Percentiles rank a stretch among this genome's conserved stretches.
phyloP scores from a whole-genome alignment of 768 basidiomycete species.

The Amanita pseudoporphyria region DNA sequence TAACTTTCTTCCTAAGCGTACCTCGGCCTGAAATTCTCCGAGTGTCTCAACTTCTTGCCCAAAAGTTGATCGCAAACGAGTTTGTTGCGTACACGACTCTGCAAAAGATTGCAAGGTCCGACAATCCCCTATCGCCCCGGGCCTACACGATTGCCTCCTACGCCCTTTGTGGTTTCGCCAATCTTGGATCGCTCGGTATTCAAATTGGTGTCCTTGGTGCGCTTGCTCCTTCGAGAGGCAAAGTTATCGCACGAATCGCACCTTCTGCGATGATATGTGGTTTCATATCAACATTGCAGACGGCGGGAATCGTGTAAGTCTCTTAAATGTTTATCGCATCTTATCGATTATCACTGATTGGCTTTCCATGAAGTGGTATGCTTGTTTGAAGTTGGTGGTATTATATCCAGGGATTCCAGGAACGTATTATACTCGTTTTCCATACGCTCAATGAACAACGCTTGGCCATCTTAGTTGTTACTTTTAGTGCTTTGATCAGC shows the following conservation, averaged over 20 bases:
- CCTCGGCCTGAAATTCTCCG: slow-evolving; percentile 73
- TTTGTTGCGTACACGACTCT: slow-evolving; percentile 69
- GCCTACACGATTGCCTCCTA: slow-evolving; percentile 81
- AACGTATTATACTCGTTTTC: no score
- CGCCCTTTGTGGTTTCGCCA: slow-evolving; percentile 87
- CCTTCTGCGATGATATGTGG: slow-evolving; percentile 35
- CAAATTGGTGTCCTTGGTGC: slow-evolving; percentile 48
- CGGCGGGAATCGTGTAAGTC: slow-evolving; percentile 25
- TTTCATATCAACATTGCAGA: slow-evolving; percentile 28
- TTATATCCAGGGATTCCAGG: no score
- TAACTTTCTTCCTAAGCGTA: slow-evolving; percentile 76
- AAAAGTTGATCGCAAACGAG: slow-evolving; percentile 83
- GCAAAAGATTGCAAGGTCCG: slow-evolving; percentile 33
- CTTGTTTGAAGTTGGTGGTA: slow-evolving; percentile 29
- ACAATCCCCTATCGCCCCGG: slow-evolving; percentile 52
- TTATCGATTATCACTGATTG: slow-evolving; percentile 12
- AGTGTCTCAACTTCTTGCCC: slow-evolving; percentile 74
- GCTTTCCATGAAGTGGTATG: slow-evolving; percentile 31
- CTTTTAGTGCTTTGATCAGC: no score
- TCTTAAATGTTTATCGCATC: slow-evolving; percentile 1
- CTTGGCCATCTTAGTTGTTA: no score
- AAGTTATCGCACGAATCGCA: slow-evolving; percentile 62
- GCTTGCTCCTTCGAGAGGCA: slow-evolving; percentile 44
- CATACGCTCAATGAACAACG: no score
- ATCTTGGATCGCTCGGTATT: slow-evolving; percentile 78